Evolutionary conservation across 352 stramenopile genomes (phyloP), one percentile per base, ranked within the genome.

Genomic region (Globisporangium nagaii): DNA sequence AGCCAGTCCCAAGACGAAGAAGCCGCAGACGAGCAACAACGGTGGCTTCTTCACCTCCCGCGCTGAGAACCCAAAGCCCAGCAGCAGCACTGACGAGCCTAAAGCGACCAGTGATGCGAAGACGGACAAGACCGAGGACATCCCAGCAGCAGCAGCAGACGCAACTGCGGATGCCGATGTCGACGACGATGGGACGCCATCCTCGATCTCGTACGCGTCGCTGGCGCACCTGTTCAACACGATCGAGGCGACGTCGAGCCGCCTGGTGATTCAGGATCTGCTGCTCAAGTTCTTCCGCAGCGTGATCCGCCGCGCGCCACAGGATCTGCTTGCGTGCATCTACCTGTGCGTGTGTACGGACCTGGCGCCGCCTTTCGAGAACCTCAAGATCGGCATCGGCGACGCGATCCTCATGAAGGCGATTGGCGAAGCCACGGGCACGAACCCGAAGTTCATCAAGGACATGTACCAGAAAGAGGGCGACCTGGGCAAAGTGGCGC

Each of bases 381-480:
- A 97, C 68, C 72, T 99, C 8, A 98, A 99, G 73, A 93, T 99
- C 25, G 97, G 97, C 17, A 97, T 99, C 46, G 97, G 97, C 27
- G 97, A 99, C 62, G 86, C 93, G 4, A 96, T 99, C 53, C 67
- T 99, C 17, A 98, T 98, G 66, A 99, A 99, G 71, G 93, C 96
- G 3, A 97, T 99, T 51, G 88, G 81, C 11, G 84, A 98, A 63
- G 95, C 94, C 0, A 97, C 86, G 1, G 96, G 95, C 8, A 95
- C 84, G 19, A 93, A 87, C 48, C 68, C 84, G 17, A 89, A 87
- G 48, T 93, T 96, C 46, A 93, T 99, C 60, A 98, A 98, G 66
- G 78, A 97, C 30, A 96, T 97, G 72, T 98, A 98, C 52, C 85
- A 98, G 62, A 88, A 91, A 43, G 79, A 97, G 57, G 97, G 98